Evolutionary conservation across 179 eudicot species (phyloP).

Genomic region (Vitellaria paradoxa): DNA sequence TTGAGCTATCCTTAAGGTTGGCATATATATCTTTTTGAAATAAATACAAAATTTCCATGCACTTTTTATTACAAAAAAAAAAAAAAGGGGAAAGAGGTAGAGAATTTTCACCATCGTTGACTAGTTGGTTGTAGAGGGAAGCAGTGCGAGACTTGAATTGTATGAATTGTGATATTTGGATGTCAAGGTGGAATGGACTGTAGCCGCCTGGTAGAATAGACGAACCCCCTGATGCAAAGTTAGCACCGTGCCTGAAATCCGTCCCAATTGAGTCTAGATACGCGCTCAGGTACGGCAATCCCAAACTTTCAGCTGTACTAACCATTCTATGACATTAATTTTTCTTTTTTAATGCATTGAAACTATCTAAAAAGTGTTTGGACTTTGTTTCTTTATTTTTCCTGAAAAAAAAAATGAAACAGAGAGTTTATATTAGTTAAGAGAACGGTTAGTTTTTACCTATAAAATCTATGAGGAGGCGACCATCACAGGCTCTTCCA

Average conservation of each 20-base stretch:
- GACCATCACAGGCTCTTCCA: constrained; percentile 51
- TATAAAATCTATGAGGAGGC: too few relatives aligned
- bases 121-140: constrained; percentile 4
- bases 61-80: background rate
- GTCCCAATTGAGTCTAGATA: constrained; percentile 28
- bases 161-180: constrained; percentile 26
- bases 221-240: constrained; percentile 34
- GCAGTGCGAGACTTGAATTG: constrained; percentile 26
- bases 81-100: too few relatives aligned
- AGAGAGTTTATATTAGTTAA: too few relatives aligned
- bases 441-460: too few relatives aligned
- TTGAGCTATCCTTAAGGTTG: too few relatives aligned
- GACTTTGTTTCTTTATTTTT: too few relatives aligned
- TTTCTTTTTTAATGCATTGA: too few relatives aligned
- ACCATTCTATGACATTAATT: background rate
- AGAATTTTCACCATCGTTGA: background rate
- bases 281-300: constrained; percentile 27
- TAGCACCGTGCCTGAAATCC: constrained; percentile 27
- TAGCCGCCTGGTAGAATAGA: constrained; percentile 25
- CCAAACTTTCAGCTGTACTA: constrained; percentile 27
- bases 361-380: too few relatives aligned
- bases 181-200: constrained; percentile 22
- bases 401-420: too few relatives aligned
- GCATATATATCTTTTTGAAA: too few relatives aligned
- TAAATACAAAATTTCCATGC: too few relatives aligned